Evolutionary conservation across 495 filamentous ascomycete genomes (phyloP), one percentile per base, ranked within the genome.

Genomic region (Podospora pseudocomata): DNA sequence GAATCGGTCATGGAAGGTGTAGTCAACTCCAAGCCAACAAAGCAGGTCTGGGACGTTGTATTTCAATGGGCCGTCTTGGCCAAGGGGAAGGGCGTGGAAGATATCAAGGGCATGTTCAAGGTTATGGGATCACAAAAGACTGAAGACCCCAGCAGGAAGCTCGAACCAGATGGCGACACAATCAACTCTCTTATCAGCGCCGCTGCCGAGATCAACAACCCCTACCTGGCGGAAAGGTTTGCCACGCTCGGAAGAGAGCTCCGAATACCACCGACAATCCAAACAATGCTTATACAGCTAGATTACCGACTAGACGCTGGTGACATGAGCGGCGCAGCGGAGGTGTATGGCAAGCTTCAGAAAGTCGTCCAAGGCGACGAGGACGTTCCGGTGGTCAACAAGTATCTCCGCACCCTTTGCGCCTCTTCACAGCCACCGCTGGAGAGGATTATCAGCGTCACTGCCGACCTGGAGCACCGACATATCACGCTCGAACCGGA

Each of bases 131-230:
- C 75, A 84, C 39, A 78, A 76, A 49, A 49, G 15, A 49, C 39
- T 11, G 39, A 49, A 49, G 39, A 49, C 13, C 39, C 39, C 1
- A 23, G 74, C 74, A 2, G 68, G 80, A 15, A 78, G 4, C 18
- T 63, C 16, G 6, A 77, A 3, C 87, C 93, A 1, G 87, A 89
- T 60, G 89, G 88, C n/a, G 79, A 82, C 3, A 90, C 89, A 39
- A 88, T 97, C 65, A 94, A 97, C 72, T 75, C 76, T 44, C 83
- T 98, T 20, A 82, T 97, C n/a, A 84, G 83, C 55, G 87, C 89
- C 67, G 91, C 93, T 49, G 90, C 89, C 70, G 84, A 85, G n/a
- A 80, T 81, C 39, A 80, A 87, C 30, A 89, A 94, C 68, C 85
- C 89, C 0, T 90, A 91, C 65, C 79, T 90, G 19, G 92, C 90